A percentile compares a stretch with the other conserved stretches of the same genome.
phyloP scores from a whole-genome alignment of 1,284 basidiomycete species.

The Leccinum pachyderme region DNA sequence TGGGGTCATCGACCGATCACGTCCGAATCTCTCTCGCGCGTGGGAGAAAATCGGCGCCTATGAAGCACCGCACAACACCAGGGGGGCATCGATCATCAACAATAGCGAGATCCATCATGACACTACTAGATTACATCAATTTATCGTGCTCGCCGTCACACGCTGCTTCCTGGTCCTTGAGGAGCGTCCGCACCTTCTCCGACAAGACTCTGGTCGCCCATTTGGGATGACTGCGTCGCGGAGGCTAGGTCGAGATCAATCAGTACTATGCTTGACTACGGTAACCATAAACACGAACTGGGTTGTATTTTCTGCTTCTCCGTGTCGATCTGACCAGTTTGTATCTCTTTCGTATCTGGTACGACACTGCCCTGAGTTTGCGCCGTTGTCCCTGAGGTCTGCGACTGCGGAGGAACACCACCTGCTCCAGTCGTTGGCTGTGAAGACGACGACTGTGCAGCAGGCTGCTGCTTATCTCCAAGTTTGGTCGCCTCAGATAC shows the following conservation, averaged over 20 bases:
- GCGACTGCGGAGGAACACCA: neutral
- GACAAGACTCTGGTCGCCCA: neutral
- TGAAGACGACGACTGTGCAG: neutral
- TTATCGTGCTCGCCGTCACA: neutral
- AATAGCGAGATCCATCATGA: too few relatives aligned
- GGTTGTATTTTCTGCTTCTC: neutral
- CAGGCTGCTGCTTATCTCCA: neutral
- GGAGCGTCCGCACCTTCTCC: neutral
- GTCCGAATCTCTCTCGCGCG: neutral
- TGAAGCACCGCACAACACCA: neutral
- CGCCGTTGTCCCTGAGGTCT: neutral
- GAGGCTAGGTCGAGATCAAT: neutral
- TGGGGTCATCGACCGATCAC: too few relatives aligned
- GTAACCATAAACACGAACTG: neutral
- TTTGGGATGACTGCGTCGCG: neutral
- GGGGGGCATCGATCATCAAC: too few relatives aligned
- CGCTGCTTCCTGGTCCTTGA: neutral
- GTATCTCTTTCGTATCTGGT: neutral
- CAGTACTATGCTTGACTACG: neutral
- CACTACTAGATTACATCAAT: neutral
- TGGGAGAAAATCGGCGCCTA: neutral
- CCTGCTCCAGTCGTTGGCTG: neutral
- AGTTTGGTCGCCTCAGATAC: neutral
- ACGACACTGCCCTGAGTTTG: neutral
- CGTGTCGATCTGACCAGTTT: neutral